Base-by-base conservation (phyloP, 768 basidiomycete genomes). In the Pleurotus cornucopiae region DNA sequence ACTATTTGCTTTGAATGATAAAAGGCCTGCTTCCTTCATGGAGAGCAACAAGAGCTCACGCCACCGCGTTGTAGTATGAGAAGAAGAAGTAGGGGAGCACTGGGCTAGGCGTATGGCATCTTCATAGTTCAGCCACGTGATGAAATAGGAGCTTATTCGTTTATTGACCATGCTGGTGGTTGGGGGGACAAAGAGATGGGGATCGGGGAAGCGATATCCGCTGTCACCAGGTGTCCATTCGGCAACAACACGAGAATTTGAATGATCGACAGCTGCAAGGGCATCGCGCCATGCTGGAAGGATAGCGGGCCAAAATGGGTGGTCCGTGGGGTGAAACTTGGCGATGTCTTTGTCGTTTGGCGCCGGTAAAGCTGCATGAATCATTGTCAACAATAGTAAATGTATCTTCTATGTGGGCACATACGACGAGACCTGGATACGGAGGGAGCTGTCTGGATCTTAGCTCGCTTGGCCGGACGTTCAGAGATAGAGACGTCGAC, bases 201-300 rank as follows among this genome's bases (percentile, higher is more conserved):
- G 38, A 44, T 54, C 53, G 12, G 53, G 53, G 53, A 54, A 54
- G 16, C 18, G 7, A 13, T 20, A 54, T 5, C 45, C 45, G 21
- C 21, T 46, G 20, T 46, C 45, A 21, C 45, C 45, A 12, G 14
- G n/a, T 5, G 44, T 39, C 41, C 53, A 39, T 18, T 21, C 53
- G 13, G 21, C 23, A 4, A 16, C 20, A 41, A 25, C 26, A 21
- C 37, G 12, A 5, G 23, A 25, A 13, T 54, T 20, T 16, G 53
- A 21, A 7, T 5, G 5, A 18, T 20, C 14, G 25, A 14, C 37
- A 54, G 18, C 53, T 11, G 21, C n/a, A 6, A 54, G 53, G 18
- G 53, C 53, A 16, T 44, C 30, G 38, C 13, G 14, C 53, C 53
- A 54, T n/a, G 41, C 41, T 9, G 20, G 20, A 9, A 46, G 5